Base-by-base conservation (phyloP, 2,329 filamentous ascomycete genomes). In the Knufia petricola region DNA sequence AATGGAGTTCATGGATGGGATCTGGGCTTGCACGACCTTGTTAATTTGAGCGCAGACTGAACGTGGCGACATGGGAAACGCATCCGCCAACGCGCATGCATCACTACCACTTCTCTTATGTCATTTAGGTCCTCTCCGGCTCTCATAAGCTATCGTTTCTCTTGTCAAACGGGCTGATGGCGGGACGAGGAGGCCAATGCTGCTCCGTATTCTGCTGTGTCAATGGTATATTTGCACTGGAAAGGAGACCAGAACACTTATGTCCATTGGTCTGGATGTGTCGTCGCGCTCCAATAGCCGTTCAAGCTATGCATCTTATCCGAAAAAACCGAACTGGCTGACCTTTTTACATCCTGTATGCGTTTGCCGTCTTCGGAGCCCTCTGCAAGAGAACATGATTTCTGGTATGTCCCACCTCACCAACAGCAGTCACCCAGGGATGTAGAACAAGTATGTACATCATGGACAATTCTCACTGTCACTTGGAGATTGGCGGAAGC, bases 151-250 rank as follows among this genome's bases (percentile, higher is more conserved):
- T 32, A 44, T 23, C 26, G 26, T 44, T 21, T 34, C 9, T 44
- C 21, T 28, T 23, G 12, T 13, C 23, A 31, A 32, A 15, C 8
- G 15, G n/a, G 41, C 41, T 31, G 40, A 8, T 28, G 4, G 6
- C 4, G 40, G 40, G 15, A 26, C 7, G 3, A 31, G 24, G 26
- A 13, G n/a, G 9, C 13, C 10, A 28, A 19, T 12, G 30, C 12
- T n/a, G 20, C 15, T 3, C 26, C 21, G 31, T 3, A 4, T 32
- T 31, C 41, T 31, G 41, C 41, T 44, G 20, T 32, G 24, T 44
- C 41, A 44, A 44, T 44, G 23, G 34, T 31, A 32, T 19, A 44
- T 34, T n/a, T 44, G n/a, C 24, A 31, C 28, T 28, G 28, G 31
- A 24, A 32, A 34, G 28, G 32, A 46, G 42, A 36, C 37, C 17